Evolutionary conservation across 257 asterid species (phyloP), one percentile per base, ranked within the genome.

Genomic region (Capsicum chinense): DNA sequence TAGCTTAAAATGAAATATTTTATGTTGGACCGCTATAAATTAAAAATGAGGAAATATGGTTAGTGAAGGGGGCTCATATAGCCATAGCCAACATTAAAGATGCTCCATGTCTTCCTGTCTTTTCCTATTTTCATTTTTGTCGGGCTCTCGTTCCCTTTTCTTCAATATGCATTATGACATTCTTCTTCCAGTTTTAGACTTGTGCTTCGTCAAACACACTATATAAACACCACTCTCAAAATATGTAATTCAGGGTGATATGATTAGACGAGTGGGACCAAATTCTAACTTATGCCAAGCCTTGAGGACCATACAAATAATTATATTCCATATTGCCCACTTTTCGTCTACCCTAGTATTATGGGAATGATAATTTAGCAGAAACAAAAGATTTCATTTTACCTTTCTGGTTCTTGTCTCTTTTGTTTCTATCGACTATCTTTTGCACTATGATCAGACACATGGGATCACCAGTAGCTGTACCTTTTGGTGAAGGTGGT

Each of bases 401-500:
- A 74, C 59, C 47, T 74, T 50, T 50, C 42, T 50, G 47, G 44
- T 13, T 74, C 81, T 44, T 74, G n/a, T 56, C 16, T 69, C 44
- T 50, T 48, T 74, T 74, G 62, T 21, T 50, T 50, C 81, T 74
- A 21, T 74, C 47, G 50, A 21, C 62, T 50, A 50, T 7, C 7
- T 50, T 50, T 50, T 33, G 14, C 13, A 21, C 62, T 74, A 50
- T 74, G 81, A 12, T 74, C 81, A 50, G 81, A 50, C 13, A 0
- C 62, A 74, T 3, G 57, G 60, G 19, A 74, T 19, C 44, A 19
- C 8, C 60, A 19, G 10, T 74, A 12, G 26, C n/a, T 26, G 14
- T 9, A 39, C 54, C 78, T 68, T 39, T 39, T 69, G 79, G 79
- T 69, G n/a, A 69, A 69, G 79, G 79, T 14, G 33, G 54, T 69